A percentile compares a stretch with the other conserved stretches of the same genome.
Conservation (phyloP, 805 yeast species). For the Wickerhamiella spandovensis region DNA sequence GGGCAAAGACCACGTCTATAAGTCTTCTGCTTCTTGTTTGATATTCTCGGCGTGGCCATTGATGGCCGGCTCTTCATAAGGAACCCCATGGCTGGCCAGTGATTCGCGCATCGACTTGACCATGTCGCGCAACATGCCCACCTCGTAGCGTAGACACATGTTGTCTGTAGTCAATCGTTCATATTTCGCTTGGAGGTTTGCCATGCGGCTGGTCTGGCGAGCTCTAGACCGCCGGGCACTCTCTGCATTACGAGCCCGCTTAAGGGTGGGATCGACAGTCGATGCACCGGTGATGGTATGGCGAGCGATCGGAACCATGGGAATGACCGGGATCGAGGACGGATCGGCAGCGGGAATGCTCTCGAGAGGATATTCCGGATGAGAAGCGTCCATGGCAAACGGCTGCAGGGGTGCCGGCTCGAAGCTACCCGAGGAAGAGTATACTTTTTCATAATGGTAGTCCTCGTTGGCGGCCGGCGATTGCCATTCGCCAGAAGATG, state of each 20-base stretch:
- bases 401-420: not conserved
- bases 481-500: not conserved
- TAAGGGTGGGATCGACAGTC: not conserved
- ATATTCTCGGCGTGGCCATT: not conserved
- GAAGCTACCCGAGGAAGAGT: not conserved
- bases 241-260: slow-evolving; percentile 1
- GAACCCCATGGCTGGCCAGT: not conserved
- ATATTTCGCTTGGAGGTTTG: not conserved
- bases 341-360: not conserved
- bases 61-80: not conserved
- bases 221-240: not conserved
- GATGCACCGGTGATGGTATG: not conserved
- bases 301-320: not conserved
- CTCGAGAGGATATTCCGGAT: not conserved
- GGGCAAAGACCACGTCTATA: not conserved
- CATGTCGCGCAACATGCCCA: not conserved
- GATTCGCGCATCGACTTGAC: not conserved
- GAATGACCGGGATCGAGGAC: not conserved
- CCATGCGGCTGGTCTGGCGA: not conserved
- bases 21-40: not conserved
- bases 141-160: slow-evolving; percentile 1
- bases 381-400: not conserved
- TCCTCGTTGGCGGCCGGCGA: not conserved
- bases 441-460: not conserved
- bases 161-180: not conserved